Conservation (phyloP, 805 yeast species). For the Zygoascus ofunaensis region DNA sequence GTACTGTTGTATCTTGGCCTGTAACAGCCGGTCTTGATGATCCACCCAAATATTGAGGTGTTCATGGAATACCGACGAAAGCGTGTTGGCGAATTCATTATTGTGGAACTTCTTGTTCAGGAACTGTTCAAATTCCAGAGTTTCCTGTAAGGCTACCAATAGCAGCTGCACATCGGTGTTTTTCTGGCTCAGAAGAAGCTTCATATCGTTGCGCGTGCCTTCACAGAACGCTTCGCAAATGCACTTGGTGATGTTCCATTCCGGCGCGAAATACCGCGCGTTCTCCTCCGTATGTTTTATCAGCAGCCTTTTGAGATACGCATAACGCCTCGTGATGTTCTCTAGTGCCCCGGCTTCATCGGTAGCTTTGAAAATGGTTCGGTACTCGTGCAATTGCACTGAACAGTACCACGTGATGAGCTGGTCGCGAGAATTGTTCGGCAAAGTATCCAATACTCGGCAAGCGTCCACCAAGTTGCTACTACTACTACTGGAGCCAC, state of each 20-base stretch:
- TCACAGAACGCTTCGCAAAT: slow-evolving; percentile 57
- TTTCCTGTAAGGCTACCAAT: slow-evolving; percentile 59
- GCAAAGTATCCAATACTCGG: slow-evolving; percentile 52
- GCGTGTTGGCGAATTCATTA: slow-evolving; percentile 33
- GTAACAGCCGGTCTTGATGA: slow-evolving; percentile 63
- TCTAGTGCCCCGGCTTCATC: slow-evolving; percentile 96
- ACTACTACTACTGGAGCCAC: slow-evolving; percentile 7
- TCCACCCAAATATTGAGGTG: slow-evolving; percentile 77
- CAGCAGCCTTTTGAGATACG: slow-evolving; percentile 68
- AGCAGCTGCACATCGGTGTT: slow-evolving; percentile 52
- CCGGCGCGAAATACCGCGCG: slow-evolving; percentile 49
- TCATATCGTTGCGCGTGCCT: slow-evolving; percentile 59
- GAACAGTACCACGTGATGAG: slow-evolving; percentile 67
- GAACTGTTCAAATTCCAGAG: slow-evolving; percentile 75
- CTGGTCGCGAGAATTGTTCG: slow-evolving; percentile 42
- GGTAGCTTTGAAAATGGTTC: slow-evolving; percentile 58
- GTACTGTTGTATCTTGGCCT: slow-evolving; percentile 55
- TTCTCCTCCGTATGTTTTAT: slow-evolving; percentile 47
- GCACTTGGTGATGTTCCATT: slow-evolving; percentile 62
- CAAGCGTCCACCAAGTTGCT: slow-evolving; percentile 51
- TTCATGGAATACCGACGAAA: slow-evolving; percentile 73
- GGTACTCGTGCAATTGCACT: slow-evolving; percentile 61
- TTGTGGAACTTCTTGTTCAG: slow-evolving; percentile 48
- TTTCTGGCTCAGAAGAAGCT: slow-evolving; percentile 34
- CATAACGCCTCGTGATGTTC: slow-evolving; percentile 69